These are phyloP conservation scores for Lentinula sp. DNA, from an alignment of 768 basidiomycete genomes.

Conservation along the genomic window DNA sequence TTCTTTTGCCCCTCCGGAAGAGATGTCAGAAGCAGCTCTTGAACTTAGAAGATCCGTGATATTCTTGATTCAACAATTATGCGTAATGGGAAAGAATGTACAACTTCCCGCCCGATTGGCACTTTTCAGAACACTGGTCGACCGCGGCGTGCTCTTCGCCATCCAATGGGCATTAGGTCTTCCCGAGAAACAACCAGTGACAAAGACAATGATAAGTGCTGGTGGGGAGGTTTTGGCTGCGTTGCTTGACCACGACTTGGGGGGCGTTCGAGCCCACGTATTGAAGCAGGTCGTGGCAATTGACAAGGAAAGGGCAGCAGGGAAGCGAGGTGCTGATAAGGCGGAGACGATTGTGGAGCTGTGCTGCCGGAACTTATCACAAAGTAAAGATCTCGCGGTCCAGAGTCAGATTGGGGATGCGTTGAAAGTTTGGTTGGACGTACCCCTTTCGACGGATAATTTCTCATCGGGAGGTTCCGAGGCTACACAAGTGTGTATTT, in stretches of 20 bases:
- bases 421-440: slow-evolving; percentile 75
- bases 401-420: slow-evolving; percentile 91
- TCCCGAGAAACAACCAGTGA: slow-evolving; percentile 45
- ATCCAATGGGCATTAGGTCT: slow-evolving; percentile 88
- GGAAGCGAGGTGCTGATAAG: slow-evolving; percentile 52
- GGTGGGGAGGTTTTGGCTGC: slow-evolving; percentile 82
- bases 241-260: slow-evolving; percentile 86
- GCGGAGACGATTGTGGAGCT: slow-evolving; percentile 72
- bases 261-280: slow-evolving; percentile 79
- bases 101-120: slow-evolving; percentile 81
- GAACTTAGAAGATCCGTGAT: slow-evolving; percentile 71
- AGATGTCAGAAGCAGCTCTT: slow-evolving; percentile 49
- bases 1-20: slow-evolving; percentile 52
- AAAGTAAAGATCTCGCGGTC: slow-evolving; percentile 77
- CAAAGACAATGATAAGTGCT: slow-evolving; percentile 63
- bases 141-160: slow-evolving; percentile 84
- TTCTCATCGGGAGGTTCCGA: slow-evolving; percentile 31
- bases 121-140: slow-evolving; percentile 83
- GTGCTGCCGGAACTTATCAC: slow-evolving; percentile 71
- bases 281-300: slow-evolving; percentile 75
- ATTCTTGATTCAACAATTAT: slow-evolving; percentile 85
- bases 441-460: slow-evolving; percentile 41
- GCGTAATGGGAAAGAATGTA: slow-evolving; percentile 94
- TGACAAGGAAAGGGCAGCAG: slow-evolving; percentile 54
- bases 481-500: slow-evolving; percentile 20